These are phyloP conservation scores for Lagerstroemia speciosa DNA, from an alignment of 345 rosid species.

Conservation along the genomic window DNA sequence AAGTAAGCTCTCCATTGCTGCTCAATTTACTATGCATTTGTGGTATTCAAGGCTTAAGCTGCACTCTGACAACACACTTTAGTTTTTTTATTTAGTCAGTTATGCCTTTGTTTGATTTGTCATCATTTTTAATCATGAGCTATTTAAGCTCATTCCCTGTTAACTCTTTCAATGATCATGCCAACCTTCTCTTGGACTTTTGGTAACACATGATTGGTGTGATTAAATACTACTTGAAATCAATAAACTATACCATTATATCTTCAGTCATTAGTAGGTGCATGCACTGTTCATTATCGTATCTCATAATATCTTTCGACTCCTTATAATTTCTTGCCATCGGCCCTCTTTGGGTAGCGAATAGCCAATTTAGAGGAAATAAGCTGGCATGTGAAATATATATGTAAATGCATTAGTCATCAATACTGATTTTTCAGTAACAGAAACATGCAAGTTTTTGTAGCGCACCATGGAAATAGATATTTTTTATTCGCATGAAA, in stretches of 20 bases:
- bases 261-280: too few relatives aligned
- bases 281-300: too few relatives aligned
- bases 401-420: not conserved
- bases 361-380: not conserved
- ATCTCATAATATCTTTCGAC: not conserved
- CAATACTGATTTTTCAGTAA: not conserved
- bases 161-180: not conserved
- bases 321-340: not conserved
- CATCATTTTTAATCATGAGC: not conserved
- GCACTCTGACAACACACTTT: not conserved
- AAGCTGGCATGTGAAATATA: not conserved
- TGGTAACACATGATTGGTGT: not conserved
- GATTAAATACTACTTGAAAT: not conserved
- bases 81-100: too few relatives aligned
- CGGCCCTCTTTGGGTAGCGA: not conserved
- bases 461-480: not conserved
- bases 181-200: not conserved
- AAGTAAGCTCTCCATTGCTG: slow-evolving; percentile 44
- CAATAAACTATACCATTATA: not conserved
- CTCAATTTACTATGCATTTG: not conserved
- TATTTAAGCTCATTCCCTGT: not conserved
- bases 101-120: not conserved
- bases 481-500: not conserved
- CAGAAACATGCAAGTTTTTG: not conserved
- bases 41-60: not conserved